Conservation (phyloP, 2,329 filamentous ascomycete genomes). For the Ambrosiella cleistominuta region DNA sequence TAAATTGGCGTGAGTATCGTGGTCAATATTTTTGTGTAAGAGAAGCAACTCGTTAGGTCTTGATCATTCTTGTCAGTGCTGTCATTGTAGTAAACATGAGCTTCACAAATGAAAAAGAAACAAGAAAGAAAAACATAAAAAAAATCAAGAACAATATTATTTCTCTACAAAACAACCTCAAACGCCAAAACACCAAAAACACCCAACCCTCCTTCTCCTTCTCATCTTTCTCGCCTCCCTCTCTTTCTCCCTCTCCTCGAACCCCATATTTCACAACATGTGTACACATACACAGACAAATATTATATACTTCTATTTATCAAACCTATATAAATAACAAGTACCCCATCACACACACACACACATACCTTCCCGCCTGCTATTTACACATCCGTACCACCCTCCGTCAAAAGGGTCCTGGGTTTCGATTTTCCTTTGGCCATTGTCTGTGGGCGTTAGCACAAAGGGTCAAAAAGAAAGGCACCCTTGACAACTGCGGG, state of each 20-base stretch:
- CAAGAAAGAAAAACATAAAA: not conserved
- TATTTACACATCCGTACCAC: too few relatives aligned
- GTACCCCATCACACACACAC: too few relatives aligned
- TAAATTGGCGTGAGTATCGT: not conserved
- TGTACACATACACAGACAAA: too few relatives aligned
- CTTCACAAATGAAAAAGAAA: not conserved
- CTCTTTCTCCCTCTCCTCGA: not conserved
- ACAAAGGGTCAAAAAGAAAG: too few relatives aligned
- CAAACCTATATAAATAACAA: too few relatives aligned
- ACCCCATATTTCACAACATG: too few relatives aligned
- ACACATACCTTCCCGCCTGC: too few relatives aligned
- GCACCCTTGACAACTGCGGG: too few relatives aligned
- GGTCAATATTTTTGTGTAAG: not conserved
- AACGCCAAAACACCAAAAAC: not conserved
- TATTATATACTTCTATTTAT: too few relatives aligned
- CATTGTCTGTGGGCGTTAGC: too few relatives aligned
- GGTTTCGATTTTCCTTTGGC: too few relatives aligned
- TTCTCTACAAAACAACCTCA: not conserved
- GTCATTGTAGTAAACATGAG: not conserved
- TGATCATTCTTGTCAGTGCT: not conserved
- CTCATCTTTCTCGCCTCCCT: not conserved
- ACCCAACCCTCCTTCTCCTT: not conserved
- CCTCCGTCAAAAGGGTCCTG: too few relatives aligned
- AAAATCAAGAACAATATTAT: not conserved
- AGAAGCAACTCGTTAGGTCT: not conserved